Evolutionary conservation across 2,329 filamentous ascomycete genomes (phyloP).

Genomic region (Aspergillus pseudoglaucus): DNA sequence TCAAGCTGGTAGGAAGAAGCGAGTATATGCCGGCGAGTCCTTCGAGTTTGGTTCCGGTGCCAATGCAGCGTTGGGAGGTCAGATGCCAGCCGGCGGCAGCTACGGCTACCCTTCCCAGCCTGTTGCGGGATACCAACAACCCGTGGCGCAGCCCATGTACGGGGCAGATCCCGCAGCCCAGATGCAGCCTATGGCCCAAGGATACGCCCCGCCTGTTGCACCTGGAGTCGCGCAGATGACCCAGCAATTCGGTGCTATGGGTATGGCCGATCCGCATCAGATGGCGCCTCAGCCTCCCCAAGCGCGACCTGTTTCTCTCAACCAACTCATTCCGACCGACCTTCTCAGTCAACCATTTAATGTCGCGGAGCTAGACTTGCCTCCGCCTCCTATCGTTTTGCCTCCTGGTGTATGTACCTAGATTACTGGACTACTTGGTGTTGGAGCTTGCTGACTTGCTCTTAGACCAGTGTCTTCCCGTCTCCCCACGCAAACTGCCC

Average conservation of each 20-base stretch:
- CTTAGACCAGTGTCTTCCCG: constrained; percentile 77
- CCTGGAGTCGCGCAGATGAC: constrained; percentile 65
- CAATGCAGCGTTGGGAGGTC: constrained; percentile 59
- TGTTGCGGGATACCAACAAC: constrained; percentile 28
- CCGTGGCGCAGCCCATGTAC: constrained; percentile 38
- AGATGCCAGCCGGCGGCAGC: constrained; percentile 49
- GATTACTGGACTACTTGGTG: neutral
- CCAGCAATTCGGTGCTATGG: constrained; percentile 75
- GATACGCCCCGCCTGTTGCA: constrained; percentile 54
- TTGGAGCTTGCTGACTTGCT: constrained; percentile 34
- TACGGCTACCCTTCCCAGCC: constrained; percentile 55
- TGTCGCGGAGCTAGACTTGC: constrained; percentile 82
- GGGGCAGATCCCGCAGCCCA: constrained; percentile 37
- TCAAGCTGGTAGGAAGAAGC: constrained; percentile 62
- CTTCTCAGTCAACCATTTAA: constrained; percentile 90
- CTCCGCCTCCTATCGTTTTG: constrained; percentile 83
- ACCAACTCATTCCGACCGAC: constrained; percentile 88
- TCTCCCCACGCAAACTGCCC: constrained; percentile 88
- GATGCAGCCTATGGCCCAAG: constrained; percentile 57
- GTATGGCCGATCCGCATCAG: constrained; percentile 54
- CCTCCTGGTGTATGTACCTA: constrained; percentile 73
- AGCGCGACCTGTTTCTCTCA: constrained; percentile 54
- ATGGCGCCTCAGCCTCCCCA: constrained; percentile 40
- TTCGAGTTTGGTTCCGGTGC: constrained; percentile 87
- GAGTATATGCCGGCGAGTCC: constrained; percentile 87